Evolutionary conservation across 2,329 filamentous ascomycete genomes (phyloP), one percentile per base, ranked within the genome.

Genomic region (Onygena corvina): DNA sequence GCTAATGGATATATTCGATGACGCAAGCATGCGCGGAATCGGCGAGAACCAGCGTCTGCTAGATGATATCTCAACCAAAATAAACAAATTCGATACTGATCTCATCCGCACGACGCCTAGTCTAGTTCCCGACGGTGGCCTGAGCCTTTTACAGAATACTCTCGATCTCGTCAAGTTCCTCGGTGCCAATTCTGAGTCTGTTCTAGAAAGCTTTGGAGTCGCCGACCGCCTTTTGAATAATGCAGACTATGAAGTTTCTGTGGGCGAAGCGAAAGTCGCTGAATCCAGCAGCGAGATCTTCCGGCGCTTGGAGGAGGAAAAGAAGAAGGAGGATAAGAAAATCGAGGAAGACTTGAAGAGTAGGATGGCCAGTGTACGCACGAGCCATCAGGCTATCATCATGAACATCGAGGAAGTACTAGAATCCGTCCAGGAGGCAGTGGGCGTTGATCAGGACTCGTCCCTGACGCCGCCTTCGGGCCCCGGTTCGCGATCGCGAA

Each of bases 171-270:
- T 72, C 52, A 61, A 65, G 54, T 58, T 64, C 54, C 56, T 73
- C 58, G 57, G 61, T 23, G 51, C 60, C 55, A 69, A 72, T 51
- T 72, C 71, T 1, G 69, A 71, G 53, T 64, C 66, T 6, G 69
- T 73, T 23, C 60, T 74, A 12, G 65, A 62, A 35, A 66, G 62
- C 18, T 75, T 76, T 44, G 70, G 71, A 36, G 59, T 64, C 12
- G 67, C 73, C 2, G 75, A 77, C 53, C 65, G 70, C 45, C 59
- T 66, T 4, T 65, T 76, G 50, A 77, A 76, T 51, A 65, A 72
- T 20, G 69, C 72, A 1, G 73, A 76, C 50, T 72, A 75, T 47
- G 69, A 71, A 40, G 69, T 76, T 16, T 72, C 73, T n/a, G 71
- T 77, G 46, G 72, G 73, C 30, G 70, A 74, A 56, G 75, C 73